Evolutionary conservation across 306 rosid genomes (phyloP), one percentile per base, ranked within the genome.

Genomic region (Pyrus betulifolia): DNA sequence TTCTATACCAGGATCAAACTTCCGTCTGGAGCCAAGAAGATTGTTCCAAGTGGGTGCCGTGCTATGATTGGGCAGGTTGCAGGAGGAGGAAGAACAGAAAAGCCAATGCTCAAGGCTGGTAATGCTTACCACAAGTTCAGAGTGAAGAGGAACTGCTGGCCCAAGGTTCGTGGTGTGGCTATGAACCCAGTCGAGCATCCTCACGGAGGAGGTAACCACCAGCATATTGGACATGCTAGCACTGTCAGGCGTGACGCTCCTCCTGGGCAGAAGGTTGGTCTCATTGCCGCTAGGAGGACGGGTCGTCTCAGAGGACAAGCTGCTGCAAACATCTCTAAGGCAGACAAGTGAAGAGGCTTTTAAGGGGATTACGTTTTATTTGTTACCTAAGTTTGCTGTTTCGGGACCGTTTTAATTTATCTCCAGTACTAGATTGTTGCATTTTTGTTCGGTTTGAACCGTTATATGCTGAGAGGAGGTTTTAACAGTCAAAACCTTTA

Each of bases 131-230:
- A 74, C 78, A 74, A 74, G 30, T 74, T 74, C 78, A 74, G 70
- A 52, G 78, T 74, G 14, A 74, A 74, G 78, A 74, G 78, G 25
- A 74, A 74, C 78, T 74, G 78, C 78, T 74, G 78, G 78, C 78
- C 78, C 8, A 74, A 74, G 70, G 78, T 74, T 35, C 78, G 78
- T 45, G 78, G 78, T 74, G 78, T 74, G 61, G 78, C 78, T 28
- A 74, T 74, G 78, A 74, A 74, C 4, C 78, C 78, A 7, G 78
- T 74, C 8, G 78, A 74, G 70, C 78, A 74, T 62, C 78, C 78
- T 46, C 78, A 74, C 1, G 78, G 78, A 74, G 78, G 78, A 45
- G 78, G 78, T 74, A 74, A 74, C 68, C 78, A 74, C 70, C 78
- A 74, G 70, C 78, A 74, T 74, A 74, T 74, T 28, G 78, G 78